A percentile compares a stretch with the other conserved stretches of the same genome.
Evolutionary conservation across 345 rosid genomes (phyloP).

Genomic region (Dimocarpus longan): DNA sequence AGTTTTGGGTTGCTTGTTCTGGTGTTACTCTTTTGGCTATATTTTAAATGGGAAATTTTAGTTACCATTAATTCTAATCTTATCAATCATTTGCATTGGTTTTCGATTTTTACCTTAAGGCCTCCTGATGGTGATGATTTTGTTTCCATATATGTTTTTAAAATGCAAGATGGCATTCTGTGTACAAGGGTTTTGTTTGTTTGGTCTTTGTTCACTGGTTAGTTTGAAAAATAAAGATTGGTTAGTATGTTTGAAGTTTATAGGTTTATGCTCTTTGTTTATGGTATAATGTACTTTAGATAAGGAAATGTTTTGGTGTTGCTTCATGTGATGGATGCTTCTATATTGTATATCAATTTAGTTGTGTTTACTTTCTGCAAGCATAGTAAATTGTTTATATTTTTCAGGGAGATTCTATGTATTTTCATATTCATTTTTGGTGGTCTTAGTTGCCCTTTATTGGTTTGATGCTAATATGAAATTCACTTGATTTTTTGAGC

Average conservation of each 20-base stretch:
- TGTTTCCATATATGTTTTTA: background rate
- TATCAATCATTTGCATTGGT: background rate
- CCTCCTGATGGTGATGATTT: background rate
- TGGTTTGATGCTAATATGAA: background rate
- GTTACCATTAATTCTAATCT: background rate
- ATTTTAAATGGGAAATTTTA: background rate
- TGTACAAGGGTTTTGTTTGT: background rate
- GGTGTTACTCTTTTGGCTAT: background rate
- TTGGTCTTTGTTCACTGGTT: background rate
- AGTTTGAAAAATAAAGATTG: background rate
- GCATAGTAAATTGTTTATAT: background rate
- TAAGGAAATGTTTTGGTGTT: background rate
- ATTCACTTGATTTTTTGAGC: constrained; percentile 24
- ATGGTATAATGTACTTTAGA: background rate
- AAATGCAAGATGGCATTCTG: background rate
- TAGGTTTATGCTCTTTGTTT: background rate
- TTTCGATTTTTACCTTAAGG: background rate
- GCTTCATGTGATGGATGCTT: background rate
- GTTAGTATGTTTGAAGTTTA: background rate
- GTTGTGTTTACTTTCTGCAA: background rate
- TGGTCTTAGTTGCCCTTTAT: background rate
- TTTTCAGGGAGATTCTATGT: background rate
- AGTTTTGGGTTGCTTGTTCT: background rate
- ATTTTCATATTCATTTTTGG: background rate
- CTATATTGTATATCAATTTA: background rate